Base-by-base conservation (phyloP, 2,329 filamentous ascomycete genomes). In the Coniochaeta sp. region DNA sequence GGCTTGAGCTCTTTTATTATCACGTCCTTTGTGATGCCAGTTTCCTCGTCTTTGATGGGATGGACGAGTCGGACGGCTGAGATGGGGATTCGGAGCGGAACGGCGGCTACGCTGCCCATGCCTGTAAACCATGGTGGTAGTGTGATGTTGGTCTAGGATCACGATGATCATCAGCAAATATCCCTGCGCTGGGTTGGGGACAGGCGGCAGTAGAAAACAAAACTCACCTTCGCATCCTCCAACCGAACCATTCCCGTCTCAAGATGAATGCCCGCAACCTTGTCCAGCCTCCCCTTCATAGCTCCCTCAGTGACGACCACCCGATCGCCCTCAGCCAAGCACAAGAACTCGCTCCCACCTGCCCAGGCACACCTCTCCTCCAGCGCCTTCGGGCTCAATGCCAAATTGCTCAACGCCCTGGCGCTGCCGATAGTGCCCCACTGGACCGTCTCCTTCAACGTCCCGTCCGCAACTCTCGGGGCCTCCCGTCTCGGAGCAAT, bases 201-300 rank as follows among this genome's bases (percentile, higher is more conserved):
- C 28, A 24, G 17, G 59, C n/a, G 19, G 31, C 38, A 19, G 47
- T 3, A 36, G 12, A 38, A 14, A 36, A 36, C 8, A 8, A 22
- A 24, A 70, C 82, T 68, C 78, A 92, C 90, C 79, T 82, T 78
- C 69, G 89, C 86, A 26, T 81, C 83, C 63, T 85, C 79, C 50
- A 93, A 75, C n/a, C 75, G 79, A 54, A 91, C 77, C 63, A 81
- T 81, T 62, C 85, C 87, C 54, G 74, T 77, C 12, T 80, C 73
- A 5, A 69, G 63, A 64, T 85, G 76, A 54, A 96, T 77, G 1
- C 77, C 72, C 62, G 72, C 73, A 52, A 98, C 84, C n/a, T 77
- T 77, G 58, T 90, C 90, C 74, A 99, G 95, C 77, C 88, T 90
- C 68, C 92, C 92, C 77, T 87, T 89, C 69, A 95, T 89, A 38